Base-by-base conservation (phyloP, 2,329 filamentous ascomycete genomes). In the Metarhizium sp. region DNA sequence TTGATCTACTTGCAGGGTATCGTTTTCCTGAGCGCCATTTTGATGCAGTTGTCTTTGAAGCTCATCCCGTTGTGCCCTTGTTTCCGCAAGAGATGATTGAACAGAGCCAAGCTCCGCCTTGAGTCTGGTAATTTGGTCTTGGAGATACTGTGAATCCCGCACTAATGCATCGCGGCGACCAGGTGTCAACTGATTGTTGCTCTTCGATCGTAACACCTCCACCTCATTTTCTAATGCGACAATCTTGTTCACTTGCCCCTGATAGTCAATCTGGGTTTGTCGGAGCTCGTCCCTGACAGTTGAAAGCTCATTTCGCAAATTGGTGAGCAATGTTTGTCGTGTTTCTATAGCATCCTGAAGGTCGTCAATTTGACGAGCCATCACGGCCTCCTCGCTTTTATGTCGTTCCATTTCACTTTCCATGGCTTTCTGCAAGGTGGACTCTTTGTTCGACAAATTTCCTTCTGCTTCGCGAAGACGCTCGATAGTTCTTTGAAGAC, bases 211-310 rank as follows among this genome's bases (percentile, higher is more conserved):
- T 14, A 92, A 71, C 32, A 89, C 81, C 53, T 89, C 84, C n/a
- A 90, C 77, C 66, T 91, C 88, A 60, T 91, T 87, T 65, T 92
- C 86, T 20, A 92, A 68, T 7, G 78, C 78, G 56, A 87, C 81
- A 2, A 85, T 75, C 66, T 84, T 89, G 60, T 88, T 85, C 51
- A 76, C 75, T 57, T 88, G 76, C 1, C 76, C 67, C 60, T 83
- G 79, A 64, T 82, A 78, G 60, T 86, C 82, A 25, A 85, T 77
- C 59, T 85, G 81, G 30, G 81, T 80, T 51, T 86, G 75, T n/a
- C 87, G 81, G 8, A 91, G 76, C 55, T 90, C 84, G 59, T 91
- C 87, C 54, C 81, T 82, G 8, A 85, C 78, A 7, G 75, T 71
- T 2, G 85, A 81, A 3, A 91, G 71, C 62, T 92, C 87, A 53